Evolutionary conservation across 1,284 basidiomycete genomes (phyloP), one percentile per base, ranked within the genome.

Genomic region (Pisolithus thermaeus): DNA sequence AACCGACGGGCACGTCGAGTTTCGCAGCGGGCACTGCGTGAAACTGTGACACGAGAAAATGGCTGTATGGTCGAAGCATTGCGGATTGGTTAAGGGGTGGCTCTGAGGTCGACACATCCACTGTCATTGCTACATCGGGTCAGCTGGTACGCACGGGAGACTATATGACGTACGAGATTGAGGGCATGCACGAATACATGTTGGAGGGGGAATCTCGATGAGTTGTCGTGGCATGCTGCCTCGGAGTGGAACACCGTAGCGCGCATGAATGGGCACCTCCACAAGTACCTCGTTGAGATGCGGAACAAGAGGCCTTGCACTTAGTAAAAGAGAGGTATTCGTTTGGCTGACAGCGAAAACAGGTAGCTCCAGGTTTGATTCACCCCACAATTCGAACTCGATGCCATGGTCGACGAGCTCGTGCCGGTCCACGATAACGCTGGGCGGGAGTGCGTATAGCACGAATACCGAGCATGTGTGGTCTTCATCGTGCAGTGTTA

Each of bases 361-460:
- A 38, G 65, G 65, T n/a, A 69, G 64, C 23, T 66, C 65, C 40
- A 66, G 52, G 52, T 68, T 58, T 23, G 68, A 55, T 48, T 65
- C 59, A 14, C 65, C 68, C 59, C 63, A 59, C 52, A 70, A 53
- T 47, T 66, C 65, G 38, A 69, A 69, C 32, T 52, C 48, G 44
- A 68, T 53, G 25, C 37, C 41, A 47, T 38, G 64, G 55, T 65
- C 62, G 2, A 41, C 7, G 53, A 66, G 65, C 44, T 66, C 68
- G 50, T 69, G 53, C 47, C 52, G 54, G 56, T 66, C 65, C 30
- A 69, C 49, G 56, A 66, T 65, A 54, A 66, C 49, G 25, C 49
- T 52, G 20, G 63, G 62, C 2, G 68, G 56, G 18, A 66, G 46
- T 12, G 56, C 57, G 39, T 70, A 61, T 20, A 68, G 43, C 3